Evolutionary conservation across 208 protist species (phyloP).

Genomic region (Trypanosoma avium): DNA sequence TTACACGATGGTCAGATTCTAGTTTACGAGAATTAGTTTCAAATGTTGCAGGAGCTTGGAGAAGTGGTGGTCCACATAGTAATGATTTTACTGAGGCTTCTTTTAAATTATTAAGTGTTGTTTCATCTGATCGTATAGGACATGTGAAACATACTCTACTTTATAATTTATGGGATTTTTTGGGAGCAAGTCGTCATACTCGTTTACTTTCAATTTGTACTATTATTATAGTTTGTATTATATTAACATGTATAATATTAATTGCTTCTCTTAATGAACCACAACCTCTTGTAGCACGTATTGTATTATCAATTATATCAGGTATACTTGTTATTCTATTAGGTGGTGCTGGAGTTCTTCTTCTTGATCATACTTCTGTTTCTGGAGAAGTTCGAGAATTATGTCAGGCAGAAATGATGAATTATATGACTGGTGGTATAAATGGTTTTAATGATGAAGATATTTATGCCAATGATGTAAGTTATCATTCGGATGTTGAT

Average conservation of each 20-base stretch:
- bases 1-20: conserved; percentile 53
- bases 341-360: conserved; percentile 28
- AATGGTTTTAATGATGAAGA: conserved; percentile 6
- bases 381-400: conserved; percentile 44
- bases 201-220: not conserved
- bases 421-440: conserved; percentile 29
- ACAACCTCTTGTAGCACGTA: conserved; percentile 21
- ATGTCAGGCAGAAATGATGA: conserved; percentile 44
- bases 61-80: conserved; percentile 38
- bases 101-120: conserved; percentile 42
- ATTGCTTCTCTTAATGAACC: conserved; percentile 33
- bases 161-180: conserved; percentile 39
- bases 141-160: conserved; percentile 44
- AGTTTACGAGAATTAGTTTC: conserved; percentile 34
- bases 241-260: conserved; percentile 36
- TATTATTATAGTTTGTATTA: conserved; percentile 25
- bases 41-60: conserved; percentile 46
- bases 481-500: too few relatives aligned
- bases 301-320: conserved; percentile 34
- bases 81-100: conserved; percentile 49
- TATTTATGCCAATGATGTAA: too few relatives aligned
- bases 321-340: conserved; percentile 32
- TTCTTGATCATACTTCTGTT: conserved; percentile 66
- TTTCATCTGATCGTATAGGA: conserved; percentile 45
- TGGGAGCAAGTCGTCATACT: conserved; percentile 28